A percentile compares a stretch with the other conserved stretches of the same genome.
Conservation (phyloP, 768 basidiomycete genomes). For the Hydnum rufescens region DNA sequence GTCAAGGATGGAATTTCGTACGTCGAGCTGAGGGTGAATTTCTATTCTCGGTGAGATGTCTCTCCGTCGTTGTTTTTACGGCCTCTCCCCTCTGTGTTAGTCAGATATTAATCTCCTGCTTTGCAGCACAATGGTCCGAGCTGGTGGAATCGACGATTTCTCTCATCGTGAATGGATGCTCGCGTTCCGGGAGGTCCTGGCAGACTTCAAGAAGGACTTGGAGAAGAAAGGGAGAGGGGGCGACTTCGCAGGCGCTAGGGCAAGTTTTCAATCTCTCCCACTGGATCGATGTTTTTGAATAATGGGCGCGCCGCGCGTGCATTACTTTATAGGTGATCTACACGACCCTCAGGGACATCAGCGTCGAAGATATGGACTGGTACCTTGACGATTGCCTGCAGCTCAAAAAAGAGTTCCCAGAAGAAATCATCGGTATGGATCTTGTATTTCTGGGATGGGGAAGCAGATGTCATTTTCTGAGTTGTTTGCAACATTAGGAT, state of each 20-base stretch:
- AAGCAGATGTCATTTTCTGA: not conserved
- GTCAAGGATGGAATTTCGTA: constrained; percentile 57
- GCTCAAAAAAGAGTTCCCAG: constrained; percentile 54
- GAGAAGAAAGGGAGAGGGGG: constrained; percentile 31
- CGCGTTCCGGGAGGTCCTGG: constrained; percentile 31
- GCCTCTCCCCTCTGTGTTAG: no score
- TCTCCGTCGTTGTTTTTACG: not conserved
- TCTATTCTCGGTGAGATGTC: constrained; percentile 15
- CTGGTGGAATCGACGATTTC: constrained; percentile 35
- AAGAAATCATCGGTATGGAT: constrained; percentile 40
- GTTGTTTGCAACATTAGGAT: constrained; percentile 34
- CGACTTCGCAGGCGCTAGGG: constrained; percentile 48
- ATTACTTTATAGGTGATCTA: constrained; percentile 40
- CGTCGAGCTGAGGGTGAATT: constrained; percentile 48
- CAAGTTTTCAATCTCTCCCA: constrained; percentile 14
- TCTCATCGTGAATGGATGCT: constrained; percentile 39
- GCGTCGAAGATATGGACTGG: constrained; percentile 37
- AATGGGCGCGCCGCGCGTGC: constrained; percentile 48
- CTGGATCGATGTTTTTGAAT: not conserved
- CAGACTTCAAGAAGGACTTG: constrained; percentile 34
- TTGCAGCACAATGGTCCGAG: constrained; percentile 33
- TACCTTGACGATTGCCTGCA: constrained; percentile 56
- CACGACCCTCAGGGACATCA: constrained; percentile 35
- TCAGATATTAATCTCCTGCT: not conserved
- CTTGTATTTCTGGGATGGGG: not conserved